Conservation (phyloP, 805 yeast species). For the Tetrapisispora pingtungensis region DNA sequence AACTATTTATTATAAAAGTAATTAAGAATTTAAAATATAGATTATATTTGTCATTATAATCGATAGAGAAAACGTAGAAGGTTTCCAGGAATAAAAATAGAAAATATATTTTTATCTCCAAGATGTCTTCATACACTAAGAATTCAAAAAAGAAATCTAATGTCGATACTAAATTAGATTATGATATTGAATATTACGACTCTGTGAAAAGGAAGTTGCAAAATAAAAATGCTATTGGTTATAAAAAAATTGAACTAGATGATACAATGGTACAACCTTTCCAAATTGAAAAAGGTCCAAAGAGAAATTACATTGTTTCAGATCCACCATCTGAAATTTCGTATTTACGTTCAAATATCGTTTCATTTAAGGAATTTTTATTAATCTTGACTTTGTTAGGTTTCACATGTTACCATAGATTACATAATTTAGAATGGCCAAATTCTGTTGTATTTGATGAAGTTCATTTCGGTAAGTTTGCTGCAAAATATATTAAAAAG, state of each 20-base stretch:
- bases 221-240: conserved; percentile 1
- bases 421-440: conserved; percentile 54
- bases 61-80: too few relatives aligned
- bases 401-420: conserved; percentile 49
- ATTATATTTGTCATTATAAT: too few relatives aligned
- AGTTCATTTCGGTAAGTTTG: conserved; percentile 95
- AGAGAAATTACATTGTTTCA: conserved; percentile 46
- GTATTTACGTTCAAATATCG: conserved; percentile 33
- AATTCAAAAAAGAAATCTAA: neutral
- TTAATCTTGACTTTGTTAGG: conserved; percentile 37
- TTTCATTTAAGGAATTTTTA: conserved; percentile 31
- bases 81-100: too few relatives aligned
- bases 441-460: conserved; percentile 85
- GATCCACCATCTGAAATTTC: conserved; percentile 37
- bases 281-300: conserved; percentile 39
- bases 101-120: too few relatives aligned
- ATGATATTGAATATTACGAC: conserved; percentile 1
- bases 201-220: conserved; percentile 1
- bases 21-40: too few relatives aligned
- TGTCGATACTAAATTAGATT: neutral
- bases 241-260: conserved; percentile 2
- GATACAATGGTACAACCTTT: conserved; percentile 36
- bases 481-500: conserved; percentile 64
- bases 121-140: neutral
- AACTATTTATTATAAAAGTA: too few relatives aligned